Percentiles rank a stretch among this genome's conserved stretches.
phyloP scores from a whole-genome alignment of 2,329 filamentous ascomycete genomes.

The Fragosphaeria purpurea region DNA sequence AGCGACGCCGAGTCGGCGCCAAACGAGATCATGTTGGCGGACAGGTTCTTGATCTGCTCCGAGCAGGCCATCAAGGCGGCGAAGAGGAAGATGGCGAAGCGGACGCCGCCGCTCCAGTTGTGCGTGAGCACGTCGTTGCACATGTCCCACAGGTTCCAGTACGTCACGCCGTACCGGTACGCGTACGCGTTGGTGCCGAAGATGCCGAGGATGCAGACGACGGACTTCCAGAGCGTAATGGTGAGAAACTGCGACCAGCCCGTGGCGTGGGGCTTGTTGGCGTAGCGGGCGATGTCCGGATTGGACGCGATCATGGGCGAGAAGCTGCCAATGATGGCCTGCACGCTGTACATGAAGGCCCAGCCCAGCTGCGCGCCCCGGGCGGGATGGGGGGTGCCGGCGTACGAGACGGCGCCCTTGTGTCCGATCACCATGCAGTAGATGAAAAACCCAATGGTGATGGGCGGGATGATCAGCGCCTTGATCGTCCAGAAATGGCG shows the following conservation, averaged over 20 bases:
- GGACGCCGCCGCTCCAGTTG: background rate
- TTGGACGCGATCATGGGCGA: slow-evolving; percentile 1
- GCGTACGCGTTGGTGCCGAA: background rate
- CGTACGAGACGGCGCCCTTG: background rate
- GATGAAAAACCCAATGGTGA: slow-evolving; percentile 1
- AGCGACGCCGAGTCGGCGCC: background rate
- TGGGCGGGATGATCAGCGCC: background rate
- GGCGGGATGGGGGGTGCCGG: background rate
- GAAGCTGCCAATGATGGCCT: slow-evolving; percentile 1
- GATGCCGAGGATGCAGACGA: slow-evolving; percentile 1
- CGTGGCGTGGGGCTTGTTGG: background rate
- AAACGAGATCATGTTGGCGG: background rate
- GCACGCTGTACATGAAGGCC: slow-evolving; percentile 1
- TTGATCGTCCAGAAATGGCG: background rate
- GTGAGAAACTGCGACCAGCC: background rate
- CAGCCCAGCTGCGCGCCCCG: background rate
- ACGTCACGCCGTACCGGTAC: background rate
- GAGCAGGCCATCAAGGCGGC: background rate
- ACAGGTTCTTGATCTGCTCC: slow-evolving; percentile 1
- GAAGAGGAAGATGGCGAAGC: slow-evolving; percentile 1
- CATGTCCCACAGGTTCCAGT: slow-evolving; percentile 2
- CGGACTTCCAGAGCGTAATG: slow-evolving; percentile 1
- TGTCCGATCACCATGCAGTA: slow-evolving; percentile 1
- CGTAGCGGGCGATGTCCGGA: background rate
- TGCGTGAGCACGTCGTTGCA: background rate